phyloP scores from a whole-genome alignment of 1,284 basidiomycete genomes.

The Vanrija sp. region DNA sequence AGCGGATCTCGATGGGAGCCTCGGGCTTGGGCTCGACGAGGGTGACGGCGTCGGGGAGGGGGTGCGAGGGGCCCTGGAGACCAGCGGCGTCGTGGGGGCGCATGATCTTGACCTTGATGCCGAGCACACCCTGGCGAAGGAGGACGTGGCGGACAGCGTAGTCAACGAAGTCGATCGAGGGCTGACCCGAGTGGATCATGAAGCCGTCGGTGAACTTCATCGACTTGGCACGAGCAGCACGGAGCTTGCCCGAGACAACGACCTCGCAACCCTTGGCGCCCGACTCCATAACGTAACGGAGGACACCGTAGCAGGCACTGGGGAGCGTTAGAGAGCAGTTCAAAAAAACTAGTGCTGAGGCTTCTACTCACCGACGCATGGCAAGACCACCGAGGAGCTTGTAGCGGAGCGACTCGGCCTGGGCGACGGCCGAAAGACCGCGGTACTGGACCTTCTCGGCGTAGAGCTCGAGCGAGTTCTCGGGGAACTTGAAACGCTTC shows the following conservation, averaged over 20 bases:
- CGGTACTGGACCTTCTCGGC: constrained; percentile 99
- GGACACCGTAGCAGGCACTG: constrained; percentile 99
- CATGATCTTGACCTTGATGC: constrained; percentile 99
- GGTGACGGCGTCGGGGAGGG: constrained; percentile 92
- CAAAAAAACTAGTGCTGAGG: neutral
- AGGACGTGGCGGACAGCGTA: constrained; percentile 97
- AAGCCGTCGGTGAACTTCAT: constrained; percentile 99
- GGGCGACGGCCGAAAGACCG: constrained; percentile 96
- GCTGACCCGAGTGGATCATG: constrained; percentile 99
- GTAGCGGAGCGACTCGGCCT: constrained; percentile 98
- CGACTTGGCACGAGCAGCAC: constrained; percentile 98
- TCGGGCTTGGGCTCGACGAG: constrained; percentile 72
- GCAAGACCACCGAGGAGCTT: constrained; percentile 99
- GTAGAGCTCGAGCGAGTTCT: constrained; percentile 97
- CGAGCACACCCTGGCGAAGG: constrained; percentile 97
- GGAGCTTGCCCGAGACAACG: constrained; percentile 98
- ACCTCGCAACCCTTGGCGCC: constrained; percentile 99
- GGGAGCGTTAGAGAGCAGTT: neutral
- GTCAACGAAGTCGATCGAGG: constrained; percentile 93
- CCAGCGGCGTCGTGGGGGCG: constrained; percentile 93
- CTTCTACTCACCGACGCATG: constrained; percentile 74
- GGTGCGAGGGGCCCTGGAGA: constrained; percentile 80
- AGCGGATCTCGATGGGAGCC: constrained; percentile 51
- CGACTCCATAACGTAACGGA: constrained; percentile 99
- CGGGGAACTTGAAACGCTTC: constrained; percentile 99